Conservation (phyloP, 75 land plant genomes). For the Pseudotsuga menziesii region DNA sequence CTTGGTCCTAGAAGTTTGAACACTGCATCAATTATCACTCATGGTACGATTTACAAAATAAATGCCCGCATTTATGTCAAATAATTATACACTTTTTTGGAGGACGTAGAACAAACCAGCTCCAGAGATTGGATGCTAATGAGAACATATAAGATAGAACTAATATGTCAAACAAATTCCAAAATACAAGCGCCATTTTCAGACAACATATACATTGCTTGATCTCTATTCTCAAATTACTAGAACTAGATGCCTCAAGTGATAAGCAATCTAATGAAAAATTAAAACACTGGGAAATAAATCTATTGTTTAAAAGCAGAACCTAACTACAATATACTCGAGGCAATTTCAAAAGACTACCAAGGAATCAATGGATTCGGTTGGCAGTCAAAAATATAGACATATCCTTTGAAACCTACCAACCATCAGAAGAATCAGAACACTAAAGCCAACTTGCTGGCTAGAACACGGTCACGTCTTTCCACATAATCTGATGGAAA, state of each 20-base stretch:
- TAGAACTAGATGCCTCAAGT: neutral
- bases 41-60: no score
- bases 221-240: neutral
- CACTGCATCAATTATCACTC: no score
- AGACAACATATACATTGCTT: neutral
- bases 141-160: neutral
- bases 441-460: constrained; percentile 72
- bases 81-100: no score
- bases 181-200: neutral
- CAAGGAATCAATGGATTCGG: constrained; percentile 2
- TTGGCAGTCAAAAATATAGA: neutral
- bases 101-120: neutral
- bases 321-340: neutral
- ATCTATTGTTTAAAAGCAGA: neutral
- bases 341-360: neutral
- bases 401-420: neutral
- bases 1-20: no score
- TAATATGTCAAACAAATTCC: neutral
- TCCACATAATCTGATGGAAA: constrained; percentile 80
- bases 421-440: constrained; percentile 17
- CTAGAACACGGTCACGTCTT: constrained; percentile 82
- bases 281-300: neutral
- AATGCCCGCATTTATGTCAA: no score
- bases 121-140: neutral
- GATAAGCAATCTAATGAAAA: neutral